Evolutionary conservation across 805 yeast genomes (phyloP), one percentile per base, ranked within the genome.

Genomic region (Wickerhamiella vanderwaltii): DNA sequence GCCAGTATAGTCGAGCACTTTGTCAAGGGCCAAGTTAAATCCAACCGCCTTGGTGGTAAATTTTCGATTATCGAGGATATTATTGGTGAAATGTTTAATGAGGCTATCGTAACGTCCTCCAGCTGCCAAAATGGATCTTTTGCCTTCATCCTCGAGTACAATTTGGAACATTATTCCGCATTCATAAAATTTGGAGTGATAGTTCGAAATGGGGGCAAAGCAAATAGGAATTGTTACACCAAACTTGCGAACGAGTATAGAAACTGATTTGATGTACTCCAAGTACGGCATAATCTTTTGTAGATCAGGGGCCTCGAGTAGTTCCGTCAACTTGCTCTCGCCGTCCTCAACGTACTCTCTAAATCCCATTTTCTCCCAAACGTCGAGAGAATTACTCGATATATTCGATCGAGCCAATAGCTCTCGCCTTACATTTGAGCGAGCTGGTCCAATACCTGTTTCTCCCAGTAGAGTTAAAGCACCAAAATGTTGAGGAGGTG

Each of bases 51-150:
- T 71, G 67, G 38, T 70, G 56, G 45, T 52, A 5, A 51, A 49
- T 9, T 33, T 13, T 12, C 50, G 47, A 12, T 20, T 2, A 33
- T 61, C 61, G 15, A 61, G 48, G 7, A 72, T 61, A 1, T 75
- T 69, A 49, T 82, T 75, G 0, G 88, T 72, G 46, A 85, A 68
- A 13, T 77, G 68, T 2, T 73, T 65, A 11, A 86, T 72, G 48
- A 91, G 66, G 16, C 67, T 65, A 53, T 88, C 97, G 55, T 86
- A 91, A 43, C 99, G 66, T 2, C 99, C 99, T 34, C 99, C 99
- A 0, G 91, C 88, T 12, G 91, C 91, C 30, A 91, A 64, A 24
- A 79, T 66, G 6, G 50, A 45, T 16, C 54, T 51, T 9, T 51
- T 56, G 64, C 56, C 57, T 51, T 68, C 75, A 3, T 75, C 78